Conservation (phyloP, 805 yeast species). For the Jamesozyma jinghongensis region DNA sequence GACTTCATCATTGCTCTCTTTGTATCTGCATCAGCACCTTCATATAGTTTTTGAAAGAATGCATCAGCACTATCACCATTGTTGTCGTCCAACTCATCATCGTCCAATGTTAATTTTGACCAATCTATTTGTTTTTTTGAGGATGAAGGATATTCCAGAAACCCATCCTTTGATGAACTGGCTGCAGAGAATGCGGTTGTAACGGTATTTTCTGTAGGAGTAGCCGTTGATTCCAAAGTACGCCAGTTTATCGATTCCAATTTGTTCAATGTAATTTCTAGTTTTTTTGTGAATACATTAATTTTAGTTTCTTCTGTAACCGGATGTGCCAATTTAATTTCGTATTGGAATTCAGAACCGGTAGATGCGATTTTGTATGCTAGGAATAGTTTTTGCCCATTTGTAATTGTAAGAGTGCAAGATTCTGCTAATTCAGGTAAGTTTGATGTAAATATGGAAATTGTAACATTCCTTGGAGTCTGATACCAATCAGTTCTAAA, state of each 20-base stretch:
- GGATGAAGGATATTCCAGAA: slow-evolving; percentile 50
- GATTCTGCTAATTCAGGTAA: slow-evolving; percentile 38
- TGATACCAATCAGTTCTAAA: slow-evolving; percentile 70
- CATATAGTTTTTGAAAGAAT: slow-evolving; percentile 68
- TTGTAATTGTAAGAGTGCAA: slow-evolving; percentile 34
- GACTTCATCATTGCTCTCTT: slow-evolving; percentile 95
- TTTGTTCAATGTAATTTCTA: slow-evolving; percentile 60
- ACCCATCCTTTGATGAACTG: slow-evolving; percentile 1
- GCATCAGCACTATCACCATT: slow-evolving; percentile 45
- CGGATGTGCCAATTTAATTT: slow-evolving; percentile 43
- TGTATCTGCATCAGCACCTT: slow-evolving; percentile 79
- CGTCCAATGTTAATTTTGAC: slow-evolving; percentile 47
- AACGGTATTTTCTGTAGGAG: neutral
- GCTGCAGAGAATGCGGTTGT: neutral
- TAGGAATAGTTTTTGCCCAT: slow-evolving; percentile 27
- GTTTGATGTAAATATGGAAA: slow-evolving; percentile 63
- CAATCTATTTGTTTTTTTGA: slow-evolving; percentile 59
- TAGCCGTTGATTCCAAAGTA: slow-evolving; percentile 28
- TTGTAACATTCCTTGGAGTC: slow-evolving; percentile 42
- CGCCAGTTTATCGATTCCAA: slow-evolving; percentile 38
- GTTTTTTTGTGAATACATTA: slow-evolving; percentile 57
- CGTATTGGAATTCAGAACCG: slow-evolving; percentile 49
- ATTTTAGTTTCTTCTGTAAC: slow-evolving; percentile 38
- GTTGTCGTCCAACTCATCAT: slow-evolving; percentile 37
- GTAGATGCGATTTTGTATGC: slow-evolving; percentile 16